Conservation (phyloP, 208 protist species). For the Trypanosoma cruzi region DNA sequence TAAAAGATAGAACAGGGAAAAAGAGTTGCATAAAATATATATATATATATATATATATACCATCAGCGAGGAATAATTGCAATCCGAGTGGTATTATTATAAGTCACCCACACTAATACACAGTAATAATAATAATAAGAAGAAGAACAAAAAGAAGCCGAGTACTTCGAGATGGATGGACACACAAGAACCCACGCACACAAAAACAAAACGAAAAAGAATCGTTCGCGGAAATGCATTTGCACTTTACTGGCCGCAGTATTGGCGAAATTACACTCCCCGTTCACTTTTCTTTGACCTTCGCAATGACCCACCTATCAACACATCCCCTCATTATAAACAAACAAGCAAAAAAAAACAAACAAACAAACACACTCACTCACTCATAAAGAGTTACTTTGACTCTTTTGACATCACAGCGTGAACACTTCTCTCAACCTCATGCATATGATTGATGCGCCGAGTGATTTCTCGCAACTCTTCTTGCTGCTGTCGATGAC, state of each 20-base stretch:
- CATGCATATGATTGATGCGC: conserved; percentile 26
- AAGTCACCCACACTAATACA: too few species aligned
- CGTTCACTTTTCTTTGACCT: background rate
- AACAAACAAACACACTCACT: background rate
- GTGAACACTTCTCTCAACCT: conserved; percentile 6
- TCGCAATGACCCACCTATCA: background rate
- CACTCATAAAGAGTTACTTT: background rate
- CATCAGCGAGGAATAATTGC: background rate
- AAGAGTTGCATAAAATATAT: background rate
- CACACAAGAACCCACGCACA: background rate
- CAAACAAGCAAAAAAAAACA: conserved; percentile 17
- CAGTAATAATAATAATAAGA: too few species aligned
- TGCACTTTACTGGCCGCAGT: background rate
- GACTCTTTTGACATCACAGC: background rate
- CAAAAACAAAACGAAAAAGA: conserved; percentile 25
- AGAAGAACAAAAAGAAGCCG: background rate
- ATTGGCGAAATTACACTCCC: background rate
- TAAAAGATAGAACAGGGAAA: background rate
- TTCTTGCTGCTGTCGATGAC: conserved; percentile 19
- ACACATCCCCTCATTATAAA: background rate
- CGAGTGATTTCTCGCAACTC: conserved; percentile 26
- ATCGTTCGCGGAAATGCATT: background rate
- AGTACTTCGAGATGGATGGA: background rate
- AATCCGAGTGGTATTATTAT: background rate
- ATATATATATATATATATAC: background rate